phyloP scores from a whole-genome alignment of 2,329 filamentous ascomycete species.

The Phaeoacremonium minimum region DNA sequence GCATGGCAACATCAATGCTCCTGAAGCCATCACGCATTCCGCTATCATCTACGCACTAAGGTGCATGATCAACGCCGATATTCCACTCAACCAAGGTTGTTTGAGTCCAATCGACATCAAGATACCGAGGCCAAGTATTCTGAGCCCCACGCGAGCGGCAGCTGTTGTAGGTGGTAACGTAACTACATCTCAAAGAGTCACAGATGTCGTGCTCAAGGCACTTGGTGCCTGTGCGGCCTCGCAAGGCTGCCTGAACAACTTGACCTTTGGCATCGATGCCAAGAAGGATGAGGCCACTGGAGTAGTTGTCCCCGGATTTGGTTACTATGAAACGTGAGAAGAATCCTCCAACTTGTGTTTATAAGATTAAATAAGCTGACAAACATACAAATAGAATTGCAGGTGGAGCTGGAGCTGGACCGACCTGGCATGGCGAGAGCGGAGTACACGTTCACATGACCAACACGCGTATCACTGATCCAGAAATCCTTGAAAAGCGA shows the following conservation, averaged over 20 bases:
- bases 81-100: conserved; percentile 30
- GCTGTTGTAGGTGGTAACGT: conserved; percentile 35
- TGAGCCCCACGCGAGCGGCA: conserved; percentile 18
- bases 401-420: conserved; percentile 65
- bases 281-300: conserved; percentile 12
- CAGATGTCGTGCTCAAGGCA: conserved; percentile 22
- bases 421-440: conserved; percentile 61
- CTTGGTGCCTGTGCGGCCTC: conserved; percentile 16
- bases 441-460: conserved; percentile 73
- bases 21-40: conserved; percentile 12
- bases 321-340: conserved; percentile 64
- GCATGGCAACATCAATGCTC: conserved; percentile 25
- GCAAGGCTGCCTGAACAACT: conserved; percentile 23
- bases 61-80: conserved; percentile 23
- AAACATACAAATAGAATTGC: conserved; percentile 40
- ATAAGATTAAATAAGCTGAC: no score
- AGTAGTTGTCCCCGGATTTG: conserved; percentile 47
- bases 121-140: conserved; percentile 20
- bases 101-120: conserved; percentile 23
- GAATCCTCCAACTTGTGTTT: not conserved
- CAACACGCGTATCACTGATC: conserved; percentile 69
- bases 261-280: conserved; percentile 20
- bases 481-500: conserved; percentile 65
- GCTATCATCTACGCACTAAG: conserved; percentile 31
- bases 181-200: conserved; percentile 20